Evolutionary conservation across 805 yeast genomes (phyloP), one percentile per base, ranked within the genome.

Genomic region (Yarrowia sp.): DNA sequence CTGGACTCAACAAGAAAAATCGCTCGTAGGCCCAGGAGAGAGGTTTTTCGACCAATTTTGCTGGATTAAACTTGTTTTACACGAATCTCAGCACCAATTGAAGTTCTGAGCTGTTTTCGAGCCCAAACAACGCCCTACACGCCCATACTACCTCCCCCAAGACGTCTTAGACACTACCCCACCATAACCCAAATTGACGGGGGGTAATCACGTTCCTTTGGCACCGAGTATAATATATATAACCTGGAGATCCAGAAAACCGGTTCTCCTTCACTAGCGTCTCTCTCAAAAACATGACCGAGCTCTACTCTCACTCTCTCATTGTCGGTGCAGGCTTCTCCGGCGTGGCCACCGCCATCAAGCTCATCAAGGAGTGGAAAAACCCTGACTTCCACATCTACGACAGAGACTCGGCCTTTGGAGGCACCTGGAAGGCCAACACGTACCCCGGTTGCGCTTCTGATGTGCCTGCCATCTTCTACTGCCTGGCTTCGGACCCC

Each of bases 281-380:
- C 0, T 18, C 35, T 25, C 44, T 39, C 49, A 25, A 21, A 18
- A 31, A 13, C 29, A 47, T 47, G 55, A 31, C 55, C 21, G 55
- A 47, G 55, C 38, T 47, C 38, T 47, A 51, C 33, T 51, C 59
- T 25, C 59, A 51, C 33, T 24, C 44, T 35, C 59, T 63, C 21
- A 63, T 64, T 16, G 46, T 63, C 38, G 66, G 66, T 3, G 61
- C 63, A 27, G 66, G 66, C 24, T 65, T 64, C 19, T 61, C 64
- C 8, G 66, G 65, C n/a, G 42, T 64, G 24, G 66, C 66, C 27
- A 36, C 65, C 29, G 66, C 63, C 7, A 55, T 51, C 53, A 64
- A 64, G 39, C 63, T 53, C 44, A 53, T 58, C 31, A 51, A 35
- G 44, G 61, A 47, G 46, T 47, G 64, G 59, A 42, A 63, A 27